Conservation (phyloP, 768 basidiomycete species). For the Lactifluus echinatus region DNA sequence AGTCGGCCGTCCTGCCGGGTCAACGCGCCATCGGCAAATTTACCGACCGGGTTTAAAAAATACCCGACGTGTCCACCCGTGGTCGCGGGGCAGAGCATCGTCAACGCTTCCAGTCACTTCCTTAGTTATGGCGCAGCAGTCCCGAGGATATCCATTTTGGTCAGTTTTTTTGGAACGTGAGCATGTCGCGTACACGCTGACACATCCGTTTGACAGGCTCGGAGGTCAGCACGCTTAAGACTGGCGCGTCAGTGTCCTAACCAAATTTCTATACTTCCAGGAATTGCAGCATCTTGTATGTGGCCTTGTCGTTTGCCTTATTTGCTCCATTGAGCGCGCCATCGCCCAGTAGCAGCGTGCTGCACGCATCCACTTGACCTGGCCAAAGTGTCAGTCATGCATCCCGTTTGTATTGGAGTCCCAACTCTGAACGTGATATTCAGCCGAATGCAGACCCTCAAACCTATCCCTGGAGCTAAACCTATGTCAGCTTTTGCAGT, state of each 20-base stretch:
- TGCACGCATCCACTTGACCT: conserved; percentile 80
- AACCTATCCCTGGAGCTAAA: conserved; percentile 35
- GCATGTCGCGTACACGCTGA: neutral
- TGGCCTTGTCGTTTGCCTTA: neutral
- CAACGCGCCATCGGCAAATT: neutral
- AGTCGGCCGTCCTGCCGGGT: neutral
- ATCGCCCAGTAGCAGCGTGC: conserved; percentile 60
- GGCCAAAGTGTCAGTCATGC: conserved; percentile 58
- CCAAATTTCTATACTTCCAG: conserved; percentile 16
- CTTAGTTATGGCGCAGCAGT: conserved; percentile 1
- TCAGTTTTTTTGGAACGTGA: conserved; percentile 9
- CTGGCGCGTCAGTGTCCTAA: neutral
- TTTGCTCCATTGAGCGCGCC: neutral
- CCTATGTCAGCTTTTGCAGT: conserved; percentile 59
- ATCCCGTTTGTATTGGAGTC: conserved; percentile 22
- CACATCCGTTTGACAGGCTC: conserved; percentile 22
- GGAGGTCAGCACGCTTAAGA: conserved; percentile 26
- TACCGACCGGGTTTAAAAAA: neutral
- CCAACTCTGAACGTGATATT: neutral
- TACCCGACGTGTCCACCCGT: neutral
- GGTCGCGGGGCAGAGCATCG: neutral
- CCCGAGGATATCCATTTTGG: conserved; percentile 18
- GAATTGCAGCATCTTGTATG: conserved; percentile 32
- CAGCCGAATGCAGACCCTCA: conserved; percentile 77
- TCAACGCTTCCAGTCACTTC: neutral